These are phyloP conservation scores for Hypholoma sublateritium DNA, from an alignment of 768 basidiomycete species.

Conservation along the genomic window DNA sequence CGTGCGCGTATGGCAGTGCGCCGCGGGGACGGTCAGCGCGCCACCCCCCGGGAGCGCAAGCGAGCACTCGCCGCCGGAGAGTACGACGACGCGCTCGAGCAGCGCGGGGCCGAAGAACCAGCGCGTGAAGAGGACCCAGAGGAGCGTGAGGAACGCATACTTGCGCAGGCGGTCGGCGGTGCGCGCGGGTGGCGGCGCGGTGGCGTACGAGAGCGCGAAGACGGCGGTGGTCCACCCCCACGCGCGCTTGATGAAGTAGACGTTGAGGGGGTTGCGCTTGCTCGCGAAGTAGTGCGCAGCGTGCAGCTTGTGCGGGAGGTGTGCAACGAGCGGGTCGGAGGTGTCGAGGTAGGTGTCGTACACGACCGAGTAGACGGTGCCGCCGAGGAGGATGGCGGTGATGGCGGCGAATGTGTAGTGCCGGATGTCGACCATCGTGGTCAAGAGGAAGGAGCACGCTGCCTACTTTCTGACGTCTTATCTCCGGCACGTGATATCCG, in stretches of 20 bases:
- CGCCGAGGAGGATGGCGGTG: conserved; percentile 49
- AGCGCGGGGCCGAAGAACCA: conserved; percentile 92
- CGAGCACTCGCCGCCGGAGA: conserved; percentile 80
- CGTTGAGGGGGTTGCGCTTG: conserved; percentile 81
- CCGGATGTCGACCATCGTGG: conserved; percentile 19
- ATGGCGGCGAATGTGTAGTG: conserved; percentile 23
- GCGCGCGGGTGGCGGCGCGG: conserved; percentile 48
- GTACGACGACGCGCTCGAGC: conserved; percentile 60
- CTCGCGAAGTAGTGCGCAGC: conserved; percentile 71
- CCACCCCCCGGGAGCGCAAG: conserved; percentile 58
- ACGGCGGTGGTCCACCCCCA: conserved; percentile 88
- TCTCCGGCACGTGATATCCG: neutral
- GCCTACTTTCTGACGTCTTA: neutral
- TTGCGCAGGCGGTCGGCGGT: conserved; percentile 44
- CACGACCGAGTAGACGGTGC: conserved; percentile 65
- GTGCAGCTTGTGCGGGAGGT: conserved; percentile 68
- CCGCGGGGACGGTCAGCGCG: conserved; percentile 49
- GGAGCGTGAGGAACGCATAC: conserved; percentile 57
- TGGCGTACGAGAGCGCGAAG: conserved; percentile 59
- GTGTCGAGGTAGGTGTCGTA: conserved; percentile 81
- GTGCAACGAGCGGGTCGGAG: conserved; percentile 69
- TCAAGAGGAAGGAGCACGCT: neutral
- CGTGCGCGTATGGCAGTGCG: conserved; percentile 54
- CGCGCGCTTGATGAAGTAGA: conserved; percentile 83
- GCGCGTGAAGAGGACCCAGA: conserved; percentile 74